Percentiles rank a stretch among this genome's conserved stretches.
Conservation (phyloP, 352 stramenopile genomes). For the Pythium grandisporangium region DNA sequence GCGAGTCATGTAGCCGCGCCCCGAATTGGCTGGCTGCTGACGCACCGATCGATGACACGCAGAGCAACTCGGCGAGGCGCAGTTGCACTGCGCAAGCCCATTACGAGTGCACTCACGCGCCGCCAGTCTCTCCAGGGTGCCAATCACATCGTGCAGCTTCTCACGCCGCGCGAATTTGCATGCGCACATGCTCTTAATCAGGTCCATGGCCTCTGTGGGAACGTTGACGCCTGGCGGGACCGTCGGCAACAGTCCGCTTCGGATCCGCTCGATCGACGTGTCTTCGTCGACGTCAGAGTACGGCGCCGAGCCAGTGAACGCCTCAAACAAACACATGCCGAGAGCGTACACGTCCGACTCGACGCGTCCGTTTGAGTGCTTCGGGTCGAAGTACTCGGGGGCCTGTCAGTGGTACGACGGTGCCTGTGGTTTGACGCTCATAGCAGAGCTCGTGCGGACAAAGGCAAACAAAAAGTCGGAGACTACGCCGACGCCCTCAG, state of each 20-base stretch:
- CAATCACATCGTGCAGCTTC: conserved; percentile 3
- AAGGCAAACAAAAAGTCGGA: conserved; percentile 23
- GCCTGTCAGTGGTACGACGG: conserved; percentile 12
- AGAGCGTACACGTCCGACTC: conserved; percentile 20
- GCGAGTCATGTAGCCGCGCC: not conserved
- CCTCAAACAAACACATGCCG: conserved; percentile 21
- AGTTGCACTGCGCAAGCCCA: conserved; percentile 2
- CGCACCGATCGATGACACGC: conserved; percentile 5
- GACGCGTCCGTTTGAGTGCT: conserved; percentile 5
- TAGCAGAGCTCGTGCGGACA: conserved; percentile 8
- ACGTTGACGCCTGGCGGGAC: conserved; percentile 2
- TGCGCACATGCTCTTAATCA: conserved; percentile 3
- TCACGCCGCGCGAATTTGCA: conserved; percentile 1
- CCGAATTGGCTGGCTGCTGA: conserved; percentile 3
- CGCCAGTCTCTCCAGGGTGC: conserved; percentile 2
- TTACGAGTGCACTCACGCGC: conserved; percentile 1
- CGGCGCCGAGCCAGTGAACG: conserved; percentile 4
- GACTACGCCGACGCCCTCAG: conserved; percentile 14
- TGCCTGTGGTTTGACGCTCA: conserved; percentile 18
- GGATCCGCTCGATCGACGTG: conserved; percentile 2
- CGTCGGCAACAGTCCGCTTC: conserved; percentile 1
- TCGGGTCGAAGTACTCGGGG: conserved; percentile 9
- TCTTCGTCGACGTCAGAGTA: conserved; percentile 7
- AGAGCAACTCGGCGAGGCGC: conserved; percentile 3
- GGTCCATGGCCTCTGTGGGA: conserved; percentile 2